Base-by-base conservation (phyloP, 495 filamentous ascomycete species). In the Penicillium canariense region DNA sequence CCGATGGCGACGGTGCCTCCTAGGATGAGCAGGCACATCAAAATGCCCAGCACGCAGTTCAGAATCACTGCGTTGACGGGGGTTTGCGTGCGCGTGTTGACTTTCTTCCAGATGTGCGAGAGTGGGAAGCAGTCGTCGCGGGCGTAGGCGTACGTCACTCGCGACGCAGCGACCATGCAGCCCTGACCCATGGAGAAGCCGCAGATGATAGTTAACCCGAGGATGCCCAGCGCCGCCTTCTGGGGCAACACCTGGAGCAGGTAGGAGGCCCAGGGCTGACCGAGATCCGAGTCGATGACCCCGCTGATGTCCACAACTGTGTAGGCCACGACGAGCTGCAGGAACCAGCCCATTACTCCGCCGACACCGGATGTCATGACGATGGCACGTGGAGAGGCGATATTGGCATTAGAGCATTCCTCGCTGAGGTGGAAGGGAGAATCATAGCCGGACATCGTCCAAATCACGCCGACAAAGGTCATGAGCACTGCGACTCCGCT, bases 151-250 rank as follows among this genome's bases (percentile, higher is more conserved):
- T 89, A 91, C 15, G 87, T 89, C 23, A 91, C 88, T 46, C 88
- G 77, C 5, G 84, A 88, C 3, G 88, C 88, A 12, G 88, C 87
- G 26, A 91, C 86, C 88, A 90, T 90, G 68, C 86, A 90, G 2
- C 86, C 88, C 71, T 91, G 88, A 17, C 88, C 88, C 88, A 91
- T 91, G 15, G 80, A 86, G 68, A 88, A 91, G 3, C 84, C 86
- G 61, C 87, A 88, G 44, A 89, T 72, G 61, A 91, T 88, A 4
- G 87, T 91, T 28, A 91, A 68, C 3, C 77, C 71, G 7, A 90
- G 79, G 54, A 89, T 82, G 4, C 81, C 83, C 9, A 90, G 73
- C n/a, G 84, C 83, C 1, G 75, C 80, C 20, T 83, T 84, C 58
- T 82, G 77, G 0, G 86, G 84, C 58, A 91, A 71, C 31, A 88